Conservation (phyloP, 345 rosid genomes). For the Eucalyptus cloeziana region DNA sequence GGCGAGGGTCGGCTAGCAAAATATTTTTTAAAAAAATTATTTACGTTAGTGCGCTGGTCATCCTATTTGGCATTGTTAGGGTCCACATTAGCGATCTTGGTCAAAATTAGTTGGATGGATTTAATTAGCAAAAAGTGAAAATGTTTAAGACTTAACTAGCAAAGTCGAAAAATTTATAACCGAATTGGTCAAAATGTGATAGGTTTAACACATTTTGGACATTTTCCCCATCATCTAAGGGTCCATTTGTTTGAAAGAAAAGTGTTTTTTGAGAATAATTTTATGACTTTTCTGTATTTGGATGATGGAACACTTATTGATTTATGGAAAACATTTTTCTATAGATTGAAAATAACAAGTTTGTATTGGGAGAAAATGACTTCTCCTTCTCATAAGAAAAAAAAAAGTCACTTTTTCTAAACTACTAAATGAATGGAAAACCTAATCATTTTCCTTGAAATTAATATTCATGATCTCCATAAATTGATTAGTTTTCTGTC, state of each 20-base stretch:
- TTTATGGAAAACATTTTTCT: neutral
- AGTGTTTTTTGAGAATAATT: too few relatives aligned
- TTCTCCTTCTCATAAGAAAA: too few relatives aligned
- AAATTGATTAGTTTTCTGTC: neutral
- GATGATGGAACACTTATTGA: neutral
- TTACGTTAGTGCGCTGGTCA: rapidly evolving
- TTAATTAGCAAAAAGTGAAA: too few relatives aligned
- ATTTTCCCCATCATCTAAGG: neutral
- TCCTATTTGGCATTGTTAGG: too few relatives aligned
- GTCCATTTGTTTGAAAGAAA: neutral
- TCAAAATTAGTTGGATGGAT: too few relatives aligned
- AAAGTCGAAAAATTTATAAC: too few relatives aligned
- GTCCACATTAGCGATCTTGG: rapidly evolving
- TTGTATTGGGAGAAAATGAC: neutral
- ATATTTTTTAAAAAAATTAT: too few relatives aligned
- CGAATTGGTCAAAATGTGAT: too few relatives aligned
- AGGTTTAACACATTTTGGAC: neutral
- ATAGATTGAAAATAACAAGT: too few relatives aligned
- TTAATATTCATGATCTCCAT: neutral
- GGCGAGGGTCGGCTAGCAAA: rapidly evolving
- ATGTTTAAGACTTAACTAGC: neutral
- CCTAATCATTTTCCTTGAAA: neutral
- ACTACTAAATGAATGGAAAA: neutral
- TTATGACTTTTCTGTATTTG: too few relatives aligned
- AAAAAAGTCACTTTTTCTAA: neutral